These are phyloP conservation scores for Pythium periplocum DNA, from an alignment of 352 stramenopile genomes.

Conservation along the genomic window DNA sequence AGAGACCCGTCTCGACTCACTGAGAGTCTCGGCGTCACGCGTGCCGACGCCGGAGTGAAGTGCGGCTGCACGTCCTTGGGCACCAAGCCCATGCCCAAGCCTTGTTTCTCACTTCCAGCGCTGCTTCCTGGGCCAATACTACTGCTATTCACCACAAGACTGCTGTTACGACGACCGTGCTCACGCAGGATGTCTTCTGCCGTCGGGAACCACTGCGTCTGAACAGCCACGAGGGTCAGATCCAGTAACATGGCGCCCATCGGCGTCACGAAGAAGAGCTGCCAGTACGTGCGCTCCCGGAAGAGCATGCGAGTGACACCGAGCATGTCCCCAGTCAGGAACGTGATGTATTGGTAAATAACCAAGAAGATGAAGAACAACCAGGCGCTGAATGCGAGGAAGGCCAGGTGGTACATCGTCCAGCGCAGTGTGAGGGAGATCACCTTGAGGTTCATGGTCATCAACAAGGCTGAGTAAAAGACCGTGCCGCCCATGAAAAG, in stretches of 20 bases:
- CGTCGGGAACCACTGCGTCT: slow-evolving; percentile 48
- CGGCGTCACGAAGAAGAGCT: slow-evolving; percentile 45
- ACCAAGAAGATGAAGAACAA: slow-evolving; percentile 67
- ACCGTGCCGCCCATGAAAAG: slow-evolving; percentile 52
- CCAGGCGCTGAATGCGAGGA: slow-evolving; percentile 46
- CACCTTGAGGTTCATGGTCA: slow-evolving; percentile 73
- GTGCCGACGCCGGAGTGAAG: too few species aligned
- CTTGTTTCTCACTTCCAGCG: too few species aligned
- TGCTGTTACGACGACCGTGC: slow-evolving; percentile 4
- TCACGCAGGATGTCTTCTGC: slow-evolving; percentile 66
- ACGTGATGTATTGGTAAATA: slow-evolving; percentile 59
- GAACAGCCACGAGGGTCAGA: slow-evolving; percentile 25
- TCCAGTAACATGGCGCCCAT: slow-evolving; percentile 39
- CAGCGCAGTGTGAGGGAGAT: slow-evolving; percentile 52
- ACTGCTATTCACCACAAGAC: too few species aligned
- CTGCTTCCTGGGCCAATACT: too few species aligned
- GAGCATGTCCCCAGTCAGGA: slow-evolving; percentile 65
- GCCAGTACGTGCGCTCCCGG: slow-evolving; percentile 41
- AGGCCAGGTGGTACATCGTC: slow-evolving; percentile 51
- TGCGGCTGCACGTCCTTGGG: too few species aligned
- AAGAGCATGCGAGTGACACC: slow-evolving; percentile 43
- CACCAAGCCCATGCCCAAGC: too few species aligned
- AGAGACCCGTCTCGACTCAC: too few species aligned
- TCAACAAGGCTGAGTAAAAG: slow-evolving; percentile 60
- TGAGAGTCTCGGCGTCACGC: too few species aligned